These are phyloP conservation scores for Hygrocybe coccinea DNA, from an alignment of 768 basidiomycete species.

Conservation along the genomic window DNA sequence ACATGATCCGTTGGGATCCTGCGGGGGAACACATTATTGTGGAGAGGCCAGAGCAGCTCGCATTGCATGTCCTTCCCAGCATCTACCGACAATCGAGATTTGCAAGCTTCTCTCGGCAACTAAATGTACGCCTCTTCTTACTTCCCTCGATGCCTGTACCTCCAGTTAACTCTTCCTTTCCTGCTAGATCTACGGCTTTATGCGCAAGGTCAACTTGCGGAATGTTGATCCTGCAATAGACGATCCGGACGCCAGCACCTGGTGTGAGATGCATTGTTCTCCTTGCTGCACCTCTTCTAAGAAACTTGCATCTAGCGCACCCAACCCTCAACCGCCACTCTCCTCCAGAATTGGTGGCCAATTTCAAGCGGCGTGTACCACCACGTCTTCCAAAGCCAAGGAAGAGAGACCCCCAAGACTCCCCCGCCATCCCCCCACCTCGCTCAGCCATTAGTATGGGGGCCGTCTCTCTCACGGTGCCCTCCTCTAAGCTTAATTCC, in stretches of 20 bases:
- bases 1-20: constrained; percentile 96
- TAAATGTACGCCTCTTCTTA: constrained; percentile 67
- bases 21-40: constrained; percentile 94
- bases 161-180: constrained; percentile 13
- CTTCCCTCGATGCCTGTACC: constrained; percentile 24
- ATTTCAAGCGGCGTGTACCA: constrained; percentile 93
- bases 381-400: constrained; percentile 85
- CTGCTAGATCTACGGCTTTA: constrained; percentile 91
- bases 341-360: constrained; percentile 82
- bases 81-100: constrained; percentile 96
- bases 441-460: constrained; percentile 73
- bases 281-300: constrained; percentile 14
- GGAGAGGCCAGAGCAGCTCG: constrained; percentile 88
- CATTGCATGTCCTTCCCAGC: constrained; percentile 87
- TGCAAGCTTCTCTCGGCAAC: constrained; percentile 94
- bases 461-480: constrained; percentile 60
- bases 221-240: constrained; percentile 93
- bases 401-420: constrained; percentile 70
- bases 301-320: constrained; percentile 54
- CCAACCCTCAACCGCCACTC: constrained; percentile 89
- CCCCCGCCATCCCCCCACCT: constrained; percentile 67
- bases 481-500: constrained; percentile 46
- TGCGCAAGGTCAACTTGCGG: constrained; percentile 95
- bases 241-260: constrained; percentile 94
- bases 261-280: constrained; percentile 62